These are phyloP conservation scores for Cladophialophora carrionii DNA, from an alignment of 2,329 filamentous ascomycete species.

Conservation along the genomic window DNA sequence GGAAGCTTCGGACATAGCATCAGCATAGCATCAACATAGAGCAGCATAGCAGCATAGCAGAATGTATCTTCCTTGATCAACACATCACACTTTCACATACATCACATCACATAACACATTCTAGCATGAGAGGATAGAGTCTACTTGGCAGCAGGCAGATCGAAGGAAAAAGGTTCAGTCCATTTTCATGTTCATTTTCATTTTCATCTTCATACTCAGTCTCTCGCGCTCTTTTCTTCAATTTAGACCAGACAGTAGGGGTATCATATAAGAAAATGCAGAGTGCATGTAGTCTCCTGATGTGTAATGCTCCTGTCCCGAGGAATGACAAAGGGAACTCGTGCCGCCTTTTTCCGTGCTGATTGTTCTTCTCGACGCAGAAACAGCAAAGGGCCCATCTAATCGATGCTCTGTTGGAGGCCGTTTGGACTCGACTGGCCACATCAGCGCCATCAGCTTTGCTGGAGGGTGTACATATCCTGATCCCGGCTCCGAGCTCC, in stretches of 20 bases:
- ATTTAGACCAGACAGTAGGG: conserved; percentile 3
- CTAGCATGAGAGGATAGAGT: too few species aligned
- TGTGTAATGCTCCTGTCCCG: not conserved
- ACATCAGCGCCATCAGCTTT: not conserved
- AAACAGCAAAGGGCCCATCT: not conserved
- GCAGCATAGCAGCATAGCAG: too few species aligned
- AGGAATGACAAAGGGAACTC: conserved; percentile 2
- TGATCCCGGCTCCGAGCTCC: conserved; percentile 9
- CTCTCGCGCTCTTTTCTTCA: not conserved
- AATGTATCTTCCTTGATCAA: too few species aligned
- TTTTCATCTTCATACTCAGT: not conserved
- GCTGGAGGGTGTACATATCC: conserved; percentile 1
- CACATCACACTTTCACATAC: too few species aligned
- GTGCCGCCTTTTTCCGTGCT: not conserved
- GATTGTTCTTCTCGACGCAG: not conserved
- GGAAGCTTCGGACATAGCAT: too few species aligned
- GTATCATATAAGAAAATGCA: conserved; percentile 5
- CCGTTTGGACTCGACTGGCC: not conserved
- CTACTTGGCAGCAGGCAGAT: too few species aligned
- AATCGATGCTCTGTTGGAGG: not conserved
- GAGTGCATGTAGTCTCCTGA: not conserved
- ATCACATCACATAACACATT: too few species aligned
- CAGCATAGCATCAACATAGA: too few species aligned
- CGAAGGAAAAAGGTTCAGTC: not conserved
- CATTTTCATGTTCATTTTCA: not conserved